Evolutionary conservation across 108 stramenopile genomes (phyloP), one percentile per base, ranked within the genome.

Genomic region (Skeletonema tropicum): DNA sequence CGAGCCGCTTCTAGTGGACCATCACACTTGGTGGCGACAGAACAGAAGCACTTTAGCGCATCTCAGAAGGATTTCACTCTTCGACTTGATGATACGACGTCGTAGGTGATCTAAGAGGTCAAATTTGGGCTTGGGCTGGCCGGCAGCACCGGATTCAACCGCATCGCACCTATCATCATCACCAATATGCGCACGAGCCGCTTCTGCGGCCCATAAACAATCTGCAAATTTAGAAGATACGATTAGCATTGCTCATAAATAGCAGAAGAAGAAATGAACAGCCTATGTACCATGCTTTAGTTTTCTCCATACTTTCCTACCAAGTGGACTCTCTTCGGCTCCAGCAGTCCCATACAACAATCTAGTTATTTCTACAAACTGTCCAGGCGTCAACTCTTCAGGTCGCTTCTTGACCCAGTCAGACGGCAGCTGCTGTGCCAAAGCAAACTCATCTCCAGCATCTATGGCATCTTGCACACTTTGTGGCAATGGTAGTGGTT

Each of bases 321-420:
- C 91, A 10, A 96, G 83, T 3, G 71, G 57, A 23, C 31, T 64
- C 2, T 36, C 25, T 26, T 86, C 87, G 12, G 15, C 65, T 13
- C 48, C 64, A 2, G 63, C 71, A 38, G 78, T 52, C 6, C 92
- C 92, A 72, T 80, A 97, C 31, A 97, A 62, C 41, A 91, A 66
- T 29, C 87, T 70, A 19, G 98, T 97, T 26, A 99, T 77, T 70
- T 96, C 97, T 1, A 99, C 88, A 72, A 99, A 98, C 70, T 99
- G 93, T 15, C 83, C 92, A 0, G 98, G 91, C n/a, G 80, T 82
- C 57, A 99, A 75, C 83, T 98, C 83, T 73, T 99, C 98, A 6
- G 98, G 97, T 48, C 98, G 90, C 76, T 77, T 90, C 11, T 82
- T 71, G 0, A 88, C 88, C 97, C 97, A 98, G 78, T 94, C 79